These are phyloP conservation scores for Starmerella scarabaei DNA, from an alignment of 805 yeast species.

Conservation along the genomic window DNA sequence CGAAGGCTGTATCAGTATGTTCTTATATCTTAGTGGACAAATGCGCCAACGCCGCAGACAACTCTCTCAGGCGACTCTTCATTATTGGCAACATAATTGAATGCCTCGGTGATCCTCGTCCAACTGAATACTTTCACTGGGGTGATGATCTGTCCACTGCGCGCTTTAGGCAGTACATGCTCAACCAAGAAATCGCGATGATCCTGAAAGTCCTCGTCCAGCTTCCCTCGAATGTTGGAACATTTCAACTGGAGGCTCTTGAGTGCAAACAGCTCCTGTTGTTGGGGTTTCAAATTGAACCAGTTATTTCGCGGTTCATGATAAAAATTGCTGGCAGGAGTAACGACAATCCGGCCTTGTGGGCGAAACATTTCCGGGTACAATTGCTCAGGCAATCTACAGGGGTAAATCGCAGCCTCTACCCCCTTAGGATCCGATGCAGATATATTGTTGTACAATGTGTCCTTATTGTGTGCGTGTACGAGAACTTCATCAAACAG, in stretches of 20 bases:
- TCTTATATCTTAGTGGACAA: too few species aligned
- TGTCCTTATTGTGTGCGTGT: constrained; percentile 11
- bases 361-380: constrained; percentile 21
- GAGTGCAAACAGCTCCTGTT: constrained; percentile 7
- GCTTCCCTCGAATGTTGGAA: constrained; percentile 24
- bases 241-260: constrained; percentile 25
- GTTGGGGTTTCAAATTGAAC: background rate
- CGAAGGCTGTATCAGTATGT: too few species aligned
- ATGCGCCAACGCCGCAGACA: constrained; percentile 16
- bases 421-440: constrained; percentile 23
- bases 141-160: constrained; percentile 19
- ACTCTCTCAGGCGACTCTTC: constrained; percentile 16
- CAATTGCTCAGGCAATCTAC: constrained; percentile 15
- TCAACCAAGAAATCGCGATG: constrained; percentile 22
- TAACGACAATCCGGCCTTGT: constrained; percentile 23
- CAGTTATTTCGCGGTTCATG: background rate
- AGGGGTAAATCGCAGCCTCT: constrained; percentile 25
- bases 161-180: constrained; percentile 22
- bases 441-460: background rate
- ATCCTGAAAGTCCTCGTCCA: constrained; percentile 19
- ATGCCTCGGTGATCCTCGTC: constrained; percentile 1
- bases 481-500: constrained; percentile 22
- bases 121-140: constrained; percentile 14
- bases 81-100: background rate
- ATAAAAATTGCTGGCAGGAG: background rate